These are phyloP conservation scores for Apiotrichum porosum DNA, from an alignment of 1,284 basidiomycete species.

Conservation along the genomic window DNA sequence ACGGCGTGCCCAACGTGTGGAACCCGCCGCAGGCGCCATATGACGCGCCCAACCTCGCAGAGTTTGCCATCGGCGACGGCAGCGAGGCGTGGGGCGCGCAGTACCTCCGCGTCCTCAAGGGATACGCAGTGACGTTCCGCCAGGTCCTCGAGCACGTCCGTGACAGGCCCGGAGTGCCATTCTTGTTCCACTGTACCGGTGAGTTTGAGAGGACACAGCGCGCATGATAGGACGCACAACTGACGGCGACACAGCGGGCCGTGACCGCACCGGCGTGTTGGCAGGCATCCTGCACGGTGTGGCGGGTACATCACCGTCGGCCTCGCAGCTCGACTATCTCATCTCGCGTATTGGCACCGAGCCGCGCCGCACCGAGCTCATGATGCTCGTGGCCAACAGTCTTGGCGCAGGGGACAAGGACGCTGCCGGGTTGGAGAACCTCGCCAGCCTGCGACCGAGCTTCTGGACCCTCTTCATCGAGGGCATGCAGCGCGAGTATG, in stretches of 20 bases:
- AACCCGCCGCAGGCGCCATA: not conserved
- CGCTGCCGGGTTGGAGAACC: conserved; percentile 7
- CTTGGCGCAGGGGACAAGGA: not conserved
- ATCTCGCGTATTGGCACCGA: conserved; percentile 18
- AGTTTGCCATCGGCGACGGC: conserved; percentile 11
- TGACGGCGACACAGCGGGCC: conserved; percentile 12
- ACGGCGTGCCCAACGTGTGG: conserved; percentile 6
- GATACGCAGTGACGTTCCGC: conserved; percentile 2
- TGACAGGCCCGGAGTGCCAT: conserved; percentile 2
- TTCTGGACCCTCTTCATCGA: conserved; percentile 2
- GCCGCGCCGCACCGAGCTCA: conserved; percentile 13
- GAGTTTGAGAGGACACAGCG: too few species aligned
- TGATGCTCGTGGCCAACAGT: conserved; percentile 1
- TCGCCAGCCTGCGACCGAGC: conserved; percentile 4
- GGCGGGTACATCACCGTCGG: conserved; percentile 5
- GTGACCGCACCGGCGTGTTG: conserved; percentile 15
- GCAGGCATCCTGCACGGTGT: conserved; percentile 13
- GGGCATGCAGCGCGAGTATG: conserved; percentile 4
- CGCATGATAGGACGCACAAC: too few species aligned
- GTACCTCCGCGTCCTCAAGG: conserved; percentile 3
- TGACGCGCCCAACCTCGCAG: not conserved
- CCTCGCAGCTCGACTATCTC: conserved; percentile 10
- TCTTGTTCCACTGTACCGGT: conserved; percentile 19
- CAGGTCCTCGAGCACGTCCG: conserved; percentile 13
- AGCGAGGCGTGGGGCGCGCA: conserved; percentile 6